Percentiles rank a stretch among this genome's conserved stretches.
These are phyloP conservation scores for Leishmania guyanensis DNA, from an alignment of 208 protist species.

Conservation along the genomic window DNA sequence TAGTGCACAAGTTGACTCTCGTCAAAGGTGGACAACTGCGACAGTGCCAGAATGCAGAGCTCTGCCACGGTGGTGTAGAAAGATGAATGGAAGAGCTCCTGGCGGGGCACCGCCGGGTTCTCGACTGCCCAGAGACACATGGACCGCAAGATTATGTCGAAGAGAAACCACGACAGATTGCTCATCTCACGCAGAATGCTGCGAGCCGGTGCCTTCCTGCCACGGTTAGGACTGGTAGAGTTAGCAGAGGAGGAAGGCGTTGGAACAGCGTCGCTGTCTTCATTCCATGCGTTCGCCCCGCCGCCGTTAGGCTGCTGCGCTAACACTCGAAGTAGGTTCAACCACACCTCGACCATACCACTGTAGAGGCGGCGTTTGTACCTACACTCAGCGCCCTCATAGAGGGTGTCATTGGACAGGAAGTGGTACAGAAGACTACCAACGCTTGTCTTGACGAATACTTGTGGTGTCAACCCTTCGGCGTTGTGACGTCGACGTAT, in stretches of 20 bases:
- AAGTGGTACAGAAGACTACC: slow-evolving; percentile 78
- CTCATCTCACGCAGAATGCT: slow-evolving; percentile 72
- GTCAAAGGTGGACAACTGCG: slow-evolving; percentile 53
- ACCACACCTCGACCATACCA: slow-evolving; percentile 72
- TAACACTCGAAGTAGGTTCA: slow-evolving; percentile 47
- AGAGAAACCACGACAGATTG: slow-evolving; percentile 85
- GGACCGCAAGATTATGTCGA: slow-evolving; percentile 84
- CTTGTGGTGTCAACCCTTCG: slow-evolving; percentile 27
- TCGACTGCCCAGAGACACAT: slow-evolving; percentile 81
- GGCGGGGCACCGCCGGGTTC: slow-evolving; percentile 41
- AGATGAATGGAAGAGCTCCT: slow-evolving; percentile 61
- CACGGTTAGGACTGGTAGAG: not conserved
- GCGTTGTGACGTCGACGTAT: slow-evolving; percentile 53
- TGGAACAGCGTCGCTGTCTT: not conserved
- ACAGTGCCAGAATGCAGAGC: slow-evolving; percentile 67
- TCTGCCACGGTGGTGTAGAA: slow-evolving; percentile 67
- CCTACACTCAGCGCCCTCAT: slow-evolving; percentile 46
- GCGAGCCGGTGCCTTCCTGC: slow-evolving; percentile 33
- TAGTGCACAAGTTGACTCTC: slow-evolving; percentile 63
- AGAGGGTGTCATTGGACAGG: slow-evolving; percentile 82
- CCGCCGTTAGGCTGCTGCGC: slow-evolving; percentile 1
- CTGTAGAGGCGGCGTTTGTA: slow-evolving; percentile 68
- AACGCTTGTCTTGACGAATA: slow-evolving; percentile 59
- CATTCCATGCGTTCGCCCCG: not conserved
- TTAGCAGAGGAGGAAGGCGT: not conserved